Evolutionary conservation across 306 rosid species (phyloP), one percentile per base, ranked within the genome.

Genomic region (Acacia crassicarpa): DNA sequence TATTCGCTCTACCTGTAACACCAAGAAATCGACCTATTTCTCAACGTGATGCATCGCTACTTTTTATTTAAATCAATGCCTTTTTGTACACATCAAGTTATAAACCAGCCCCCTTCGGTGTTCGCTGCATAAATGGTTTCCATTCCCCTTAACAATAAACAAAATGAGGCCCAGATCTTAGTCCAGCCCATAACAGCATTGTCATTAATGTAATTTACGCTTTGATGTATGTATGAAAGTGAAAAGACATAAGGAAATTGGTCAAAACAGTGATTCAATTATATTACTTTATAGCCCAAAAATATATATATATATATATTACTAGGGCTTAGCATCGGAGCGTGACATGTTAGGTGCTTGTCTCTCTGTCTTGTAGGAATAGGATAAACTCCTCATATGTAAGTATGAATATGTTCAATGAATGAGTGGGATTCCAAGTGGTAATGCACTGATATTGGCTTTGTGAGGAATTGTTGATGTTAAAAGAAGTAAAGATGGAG

Each of bases 21-120:
- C 56, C 82, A 63, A 33, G 63, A 83, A 16, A 67, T 20, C 72
- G 86, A 74, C 83, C 76, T 66, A 66, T 74, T 45, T 74, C 71
- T 53, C 65, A 54, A 54, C 45, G 80, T 48, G 72, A 32, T 14
- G 38, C 70, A 14, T 27, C 22, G 9, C n/a, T 14, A 30, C 4
- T 0, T 20, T 8, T 65, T 27, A 5, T 27, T 12, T 25, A 4
- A 11, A 25, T 12, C 7, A 61, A 4, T 11, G 3, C 13, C 25
- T 61, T 61, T 23, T 10, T 23, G 67, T 14, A 30, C 2, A 9
- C 11, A 23, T 11, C 33, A 4, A 27, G 17, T 48, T 13, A 25
- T 25, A 17, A 27, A 62, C 15, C 19, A 13, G 10, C 15, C 30
- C 27, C 54, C n/a, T 51, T n/a, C 14, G 27, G 23, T 56, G 38